A percentile compares a stretch with the other conserved stretches of the same genome.
Evolutionary conservation across 768 basidiomycete genomes (phyloP).

Genomic region (Hydnomerulius pinastri): DNA sequence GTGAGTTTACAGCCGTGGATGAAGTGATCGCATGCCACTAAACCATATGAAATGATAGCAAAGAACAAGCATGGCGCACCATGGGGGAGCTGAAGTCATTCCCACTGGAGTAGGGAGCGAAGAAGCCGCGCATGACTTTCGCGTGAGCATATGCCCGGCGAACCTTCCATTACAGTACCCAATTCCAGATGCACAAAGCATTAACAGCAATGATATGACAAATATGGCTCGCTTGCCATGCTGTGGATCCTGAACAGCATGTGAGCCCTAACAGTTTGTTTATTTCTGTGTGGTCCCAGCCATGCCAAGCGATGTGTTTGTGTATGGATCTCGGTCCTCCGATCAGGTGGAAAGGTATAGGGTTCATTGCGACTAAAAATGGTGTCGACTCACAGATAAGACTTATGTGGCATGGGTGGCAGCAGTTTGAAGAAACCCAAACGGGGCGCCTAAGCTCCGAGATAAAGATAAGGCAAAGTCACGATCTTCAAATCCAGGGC

Average conservation of each 20-base stretch:
- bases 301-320: slow-evolving; percentile 27
- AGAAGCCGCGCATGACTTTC: too few species aligned
- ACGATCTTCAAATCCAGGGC: neutral
- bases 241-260: slow-evolving; percentile 19
- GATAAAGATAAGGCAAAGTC: slow-evolving; percentile 15
- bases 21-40: neutral
- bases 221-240: slow-evolving; percentile 13
- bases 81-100: neutral
- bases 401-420: slow-evolving; percentile 4
- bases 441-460: slow-evolving; percentile 38
- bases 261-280: slow-evolving; percentile 16
- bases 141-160: slow-evolving; percentile 8
- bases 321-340: neutral
- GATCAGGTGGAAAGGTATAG: neutral
- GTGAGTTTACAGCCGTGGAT: neutral
- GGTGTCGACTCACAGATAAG: slow-evolving; percentile 6
- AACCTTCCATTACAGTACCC: neutral
- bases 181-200: slow-evolving; percentile 3
- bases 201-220: neutral
- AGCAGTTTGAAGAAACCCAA: slow-evolving; percentile 7
- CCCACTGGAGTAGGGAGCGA: too few species aligned
- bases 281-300: slow-evolving; percentile 11
- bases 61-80: neutral
- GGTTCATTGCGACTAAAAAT: slow-evolving; percentile 7
- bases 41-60: neutral